Evolutionary conservation across 306 rosid genomes (phyloP).

Genomic region (Notholithocarpus densiflorus): DNA sequence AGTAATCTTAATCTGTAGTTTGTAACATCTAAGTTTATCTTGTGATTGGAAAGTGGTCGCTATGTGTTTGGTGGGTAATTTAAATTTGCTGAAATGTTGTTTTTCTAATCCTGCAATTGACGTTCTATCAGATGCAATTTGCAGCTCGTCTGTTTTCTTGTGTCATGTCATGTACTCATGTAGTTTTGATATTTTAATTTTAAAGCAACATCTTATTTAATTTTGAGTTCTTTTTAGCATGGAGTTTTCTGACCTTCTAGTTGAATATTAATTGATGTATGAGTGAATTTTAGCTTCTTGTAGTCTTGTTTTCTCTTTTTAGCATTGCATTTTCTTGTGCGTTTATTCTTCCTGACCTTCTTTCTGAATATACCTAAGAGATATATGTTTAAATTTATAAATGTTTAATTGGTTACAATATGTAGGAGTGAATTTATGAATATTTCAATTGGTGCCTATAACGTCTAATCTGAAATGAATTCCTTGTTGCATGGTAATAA

Average conservation of each 20-base stretch:
- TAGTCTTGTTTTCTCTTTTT: background rate
- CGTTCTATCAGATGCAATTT: background rate
- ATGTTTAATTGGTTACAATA: background rate
- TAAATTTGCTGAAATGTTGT: background rate
- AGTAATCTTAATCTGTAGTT: background rate
- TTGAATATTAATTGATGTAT: background rate
- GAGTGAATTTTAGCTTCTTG: background rate
- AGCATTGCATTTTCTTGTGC: background rate
- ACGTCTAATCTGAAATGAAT: background rate
- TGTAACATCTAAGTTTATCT: background rate
- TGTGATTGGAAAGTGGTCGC: background rate
- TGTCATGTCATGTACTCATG: background rate
- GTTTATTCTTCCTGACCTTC: background rate
- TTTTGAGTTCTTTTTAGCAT: background rate
- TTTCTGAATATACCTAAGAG: background rate
- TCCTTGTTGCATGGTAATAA: background rate
- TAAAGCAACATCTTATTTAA: background rate
- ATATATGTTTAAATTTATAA: background rate
- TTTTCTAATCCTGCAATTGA: background rate
- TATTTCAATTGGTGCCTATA: background rate
- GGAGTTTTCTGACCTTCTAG: background rate
- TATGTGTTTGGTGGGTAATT: background rate
- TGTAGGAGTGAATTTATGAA: background rate
- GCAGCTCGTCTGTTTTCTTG: background rate
- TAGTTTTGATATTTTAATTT: background rate